Conservation (phyloP, 139 green algal genomes). For the Spirogloea muscicola region DNA sequence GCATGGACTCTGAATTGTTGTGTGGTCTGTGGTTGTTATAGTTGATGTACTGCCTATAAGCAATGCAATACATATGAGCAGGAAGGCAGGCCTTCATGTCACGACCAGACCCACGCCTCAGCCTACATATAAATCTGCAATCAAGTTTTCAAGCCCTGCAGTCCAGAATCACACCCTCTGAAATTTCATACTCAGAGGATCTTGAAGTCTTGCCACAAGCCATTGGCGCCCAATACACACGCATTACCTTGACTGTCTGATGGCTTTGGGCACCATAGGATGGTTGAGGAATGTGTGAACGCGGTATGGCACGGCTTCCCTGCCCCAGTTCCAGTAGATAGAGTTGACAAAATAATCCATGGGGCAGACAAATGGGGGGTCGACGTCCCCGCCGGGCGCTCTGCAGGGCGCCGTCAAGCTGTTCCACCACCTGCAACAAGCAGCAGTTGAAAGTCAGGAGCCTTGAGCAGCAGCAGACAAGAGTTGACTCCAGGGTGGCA, state of each 20-base stretch:
- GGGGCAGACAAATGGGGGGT: slow-evolving; percentile 35
- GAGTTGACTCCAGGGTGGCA: no score
- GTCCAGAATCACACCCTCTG: neutral
- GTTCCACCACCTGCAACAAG: slow-evolving; percentile 27
- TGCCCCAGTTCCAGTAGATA: neutral
- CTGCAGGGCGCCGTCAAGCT: neutral
- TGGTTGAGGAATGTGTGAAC: slow-evolving; percentile 4
- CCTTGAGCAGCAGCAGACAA: no score
- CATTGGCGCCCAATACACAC: neutral
- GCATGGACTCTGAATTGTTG: no score
- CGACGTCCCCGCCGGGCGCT: slow-evolving; percentile 24
- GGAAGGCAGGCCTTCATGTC: neutral
- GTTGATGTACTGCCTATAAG: no score
- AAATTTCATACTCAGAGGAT: neutral
- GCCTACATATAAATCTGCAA: neutral
- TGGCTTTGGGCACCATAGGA: neutral
- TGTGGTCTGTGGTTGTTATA: no score
- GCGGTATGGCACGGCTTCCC: neutral
- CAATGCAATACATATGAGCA: neutral
- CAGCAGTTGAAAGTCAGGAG: no score
- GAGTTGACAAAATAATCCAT: slow-evolving; percentile 36
- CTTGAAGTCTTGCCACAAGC: no score
- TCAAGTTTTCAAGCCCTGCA: neutral
- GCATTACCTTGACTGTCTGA: slow-evolving; percentile 4
- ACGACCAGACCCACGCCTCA: neutral